Evolutionary conservation across 768 basidiomycete genomes (phyloP).

Genomic region (Amanita fuliginea): DNA sequence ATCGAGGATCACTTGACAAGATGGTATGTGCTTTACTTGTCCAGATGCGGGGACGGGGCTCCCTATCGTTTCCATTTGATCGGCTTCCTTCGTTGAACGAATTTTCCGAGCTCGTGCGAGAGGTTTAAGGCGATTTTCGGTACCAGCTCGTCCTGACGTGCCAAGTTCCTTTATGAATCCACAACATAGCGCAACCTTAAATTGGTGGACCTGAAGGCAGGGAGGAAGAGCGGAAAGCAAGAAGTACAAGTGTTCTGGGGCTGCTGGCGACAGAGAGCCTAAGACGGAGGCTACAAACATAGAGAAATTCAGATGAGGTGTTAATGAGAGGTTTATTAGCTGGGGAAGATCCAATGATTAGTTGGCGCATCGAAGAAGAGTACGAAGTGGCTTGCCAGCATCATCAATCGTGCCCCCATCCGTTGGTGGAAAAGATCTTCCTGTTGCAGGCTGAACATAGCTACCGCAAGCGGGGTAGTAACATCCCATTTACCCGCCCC

Average conservation of each 20-base stretch:
- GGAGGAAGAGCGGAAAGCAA: constrained; percentile 26
- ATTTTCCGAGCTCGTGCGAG: constrained; percentile 4
- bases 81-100: not conserved
- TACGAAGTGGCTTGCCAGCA: constrained; percentile 16
- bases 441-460: constrained; percentile 26
- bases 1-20: constrained; percentile 1
- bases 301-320: constrained; percentile 23
- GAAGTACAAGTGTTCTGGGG: constrained; percentile 17
- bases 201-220: constrained; percentile 22
- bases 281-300: constrained; percentile 26
- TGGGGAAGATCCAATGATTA: constrained; percentile 9
- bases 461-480: constrained; percentile 36
- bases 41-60: not conserved
- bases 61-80: not conserved
- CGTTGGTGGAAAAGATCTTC: constrained; percentile 16
- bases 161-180: constrained; percentile 11
- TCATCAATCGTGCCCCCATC: constrained; percentile 23
- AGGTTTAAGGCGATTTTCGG: not conserved
- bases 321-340: constrained; percentile 27
- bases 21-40: not conserved
- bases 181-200: constrained; percentile 34
- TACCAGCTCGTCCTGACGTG: not conserved
- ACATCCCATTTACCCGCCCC: constrained; percentile 45
- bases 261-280: constrained; percentile 18
- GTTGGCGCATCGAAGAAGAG: constrained; percentile 3